Base-by-base conservation (phyloP, 306 rosid genomes). In the Begonia fuchsioides region DNA sequence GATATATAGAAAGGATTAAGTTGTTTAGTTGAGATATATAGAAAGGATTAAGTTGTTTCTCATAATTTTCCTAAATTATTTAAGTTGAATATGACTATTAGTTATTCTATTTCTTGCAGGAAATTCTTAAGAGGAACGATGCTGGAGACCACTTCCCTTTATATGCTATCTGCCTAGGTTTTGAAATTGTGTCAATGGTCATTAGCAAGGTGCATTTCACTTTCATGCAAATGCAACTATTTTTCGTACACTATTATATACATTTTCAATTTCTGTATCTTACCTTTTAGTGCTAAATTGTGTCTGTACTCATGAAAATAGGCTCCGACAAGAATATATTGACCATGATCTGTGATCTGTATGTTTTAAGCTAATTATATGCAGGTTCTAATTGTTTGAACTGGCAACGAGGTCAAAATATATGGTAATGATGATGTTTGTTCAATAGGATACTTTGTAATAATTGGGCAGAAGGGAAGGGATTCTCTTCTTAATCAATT, bases 111-210 rank as follows among this genome's bases (percentile, higher is more conserved):
- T 52, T 18, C 63, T 17, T 76, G 86, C 82, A 90, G 97, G 78
- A 65, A 76, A 58, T 73, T 41, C 44, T 90, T 59, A 78, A 85
- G 72, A 81, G 61, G 72, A 84, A 90, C 67, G 95, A 90, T 5
- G 95, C 69, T 10, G 95, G 94, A 52, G 78, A 90, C 15, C 69
- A 73, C 71, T 84, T 90, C 67, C 97, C 97, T 17, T 38, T 81
- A 19, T 79, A 81, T 47, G 92, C 68, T 52, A 55, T 67, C 58
- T 79, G 95, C 80, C 71, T 90, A 59, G 97, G 95, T 59, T 84
- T 90, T 45, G 94, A 90, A 66, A 68, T 90, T 53, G 13, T 81
- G 52, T n/a, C 87, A 43, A 84, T 79, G 94, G 63, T 84, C 10
- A 9, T 90, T 61, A 90, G 82, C 74, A 49, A 71, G 86, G 97